phyloP scores from a whole-genome alignment of 2,329 filamentous ascomycete species.

The Stachybotrys elegans region DNA sequence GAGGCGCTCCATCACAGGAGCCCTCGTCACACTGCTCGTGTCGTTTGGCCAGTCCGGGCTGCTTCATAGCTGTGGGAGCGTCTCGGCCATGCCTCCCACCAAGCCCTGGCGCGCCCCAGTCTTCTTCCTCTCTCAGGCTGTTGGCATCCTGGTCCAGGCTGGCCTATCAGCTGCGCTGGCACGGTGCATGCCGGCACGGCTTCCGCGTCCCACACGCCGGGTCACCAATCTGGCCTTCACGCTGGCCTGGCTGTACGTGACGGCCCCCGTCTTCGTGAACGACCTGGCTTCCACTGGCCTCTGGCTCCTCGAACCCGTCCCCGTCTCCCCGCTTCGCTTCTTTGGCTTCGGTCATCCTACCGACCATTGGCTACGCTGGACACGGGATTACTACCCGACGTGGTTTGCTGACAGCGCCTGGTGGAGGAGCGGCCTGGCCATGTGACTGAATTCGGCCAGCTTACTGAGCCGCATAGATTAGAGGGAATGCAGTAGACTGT shows the following conservation, averaged over 20 bases:
- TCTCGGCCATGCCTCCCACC: constrained; percentile 53
- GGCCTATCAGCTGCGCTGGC: constrained; percentile 19
- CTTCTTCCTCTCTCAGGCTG: constrained; percentile 70
- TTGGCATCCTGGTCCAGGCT: constrained; percentile 60
- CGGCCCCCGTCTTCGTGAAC: constrained; percentile 61
- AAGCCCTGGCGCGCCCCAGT: constrained; percentile 47
- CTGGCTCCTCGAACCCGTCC: constrained; percentile 80
- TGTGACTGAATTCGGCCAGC: too few species aligned
- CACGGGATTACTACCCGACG: constrained; percentile 41
- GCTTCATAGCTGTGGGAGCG: constrained; percentile 67
- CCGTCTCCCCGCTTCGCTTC: constrained; percentile 63
- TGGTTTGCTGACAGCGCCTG: constrained; percentile 59
- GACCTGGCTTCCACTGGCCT: constrained; percentile 71
- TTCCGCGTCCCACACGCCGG: constrained; percentile 43
- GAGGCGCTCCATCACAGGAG: constrained; percentile 19
- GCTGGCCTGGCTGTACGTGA: constrained; percentile 62
- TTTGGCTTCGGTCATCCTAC: constrained; percentile 57
- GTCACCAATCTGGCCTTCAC: constrained; percentile 58
- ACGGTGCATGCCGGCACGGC: constrained; percentile 20
- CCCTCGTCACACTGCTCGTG: constrained; percentile 24
- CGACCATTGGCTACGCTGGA: constrained; percentile 66
- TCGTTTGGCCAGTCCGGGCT: constrained; percentile 60
- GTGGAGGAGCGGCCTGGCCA: constrained; percentile 42
- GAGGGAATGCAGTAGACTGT: too few species aligned
- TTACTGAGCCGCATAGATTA: too few species aligned